Percentiles rank a stretch among this genome's conserved stretches.
These are phyloP conservation scores for Pichia sp. DNA, from an alignment of 1,139 yeast species.

Conservation along the genomic window DNA sequence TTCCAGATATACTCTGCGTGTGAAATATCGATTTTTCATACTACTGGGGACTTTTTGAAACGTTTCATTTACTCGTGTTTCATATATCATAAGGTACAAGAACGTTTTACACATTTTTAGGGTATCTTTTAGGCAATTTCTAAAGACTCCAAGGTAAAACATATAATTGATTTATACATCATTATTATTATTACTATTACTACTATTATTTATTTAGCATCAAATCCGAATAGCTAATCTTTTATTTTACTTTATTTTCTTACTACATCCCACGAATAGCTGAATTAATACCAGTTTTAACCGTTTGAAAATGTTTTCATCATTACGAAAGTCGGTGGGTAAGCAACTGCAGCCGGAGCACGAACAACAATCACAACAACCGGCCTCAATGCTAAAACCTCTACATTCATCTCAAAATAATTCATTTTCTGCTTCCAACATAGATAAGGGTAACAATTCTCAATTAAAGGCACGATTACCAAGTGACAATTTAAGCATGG, in stretches of 20 bases:
- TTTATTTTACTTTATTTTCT: no score
- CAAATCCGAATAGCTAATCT: no score
- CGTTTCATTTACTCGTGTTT: background rate
- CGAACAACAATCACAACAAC: slow-evolving; percentile 1
- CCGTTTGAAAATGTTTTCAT: slow-evolving; percentile 12
- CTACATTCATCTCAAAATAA: background rate
- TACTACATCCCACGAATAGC: no score
- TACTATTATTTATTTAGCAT: no score
- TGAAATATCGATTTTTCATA: background rate
- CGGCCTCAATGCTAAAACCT: background rate
- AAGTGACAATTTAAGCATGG: slow-evolving; percentile 7
- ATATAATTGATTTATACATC: no score
- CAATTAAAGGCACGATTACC: slow-evolving; percentile 2
- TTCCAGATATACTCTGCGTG: background rate
- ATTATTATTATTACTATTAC: no score
- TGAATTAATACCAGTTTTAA: no score
- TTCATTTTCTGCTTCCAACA: background rate
- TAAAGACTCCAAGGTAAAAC: background rate
- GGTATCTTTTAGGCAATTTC: no score
- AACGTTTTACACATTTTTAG: no score
- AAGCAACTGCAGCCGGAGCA: slow-evolving; percentile 7
- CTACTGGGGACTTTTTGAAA: background rate
- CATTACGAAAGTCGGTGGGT: slow-evolving; percentile 12
- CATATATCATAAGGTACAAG: background rate
- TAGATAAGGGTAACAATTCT: background rate